Evolutionary conservation across 495 filamentous ascomycete genomes (phyloP), one percentile per base, ranked within the genome.

Genomic region (Neurospora tetrasperma): DNA sequence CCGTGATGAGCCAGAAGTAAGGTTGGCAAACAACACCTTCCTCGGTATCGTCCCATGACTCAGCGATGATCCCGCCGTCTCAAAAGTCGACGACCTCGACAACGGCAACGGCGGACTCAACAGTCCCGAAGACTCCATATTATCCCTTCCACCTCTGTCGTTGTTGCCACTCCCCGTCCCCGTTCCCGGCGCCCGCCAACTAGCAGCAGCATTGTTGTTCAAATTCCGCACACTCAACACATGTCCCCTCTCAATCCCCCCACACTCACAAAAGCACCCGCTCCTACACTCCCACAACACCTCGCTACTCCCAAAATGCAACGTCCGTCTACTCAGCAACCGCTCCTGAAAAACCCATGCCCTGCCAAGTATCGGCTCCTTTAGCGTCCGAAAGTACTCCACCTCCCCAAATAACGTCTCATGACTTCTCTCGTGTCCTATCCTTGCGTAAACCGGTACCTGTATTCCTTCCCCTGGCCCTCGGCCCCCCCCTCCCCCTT

Each of bases 311-410:
- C 76, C 75, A 44, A 79, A 82, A 23, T 78, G 71, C 8, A 83
- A 74, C 1, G 73, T 76, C 4, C 82, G 46, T 9, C 76, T 76
- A 4, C 79, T 76, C 27, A 83, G 71, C 10, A 78, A 71, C 0
- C 80, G 74, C 48, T 83, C 82, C 69, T 83, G 81, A 16, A 81
- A 79, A 0, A 79, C 80, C 82, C 82, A 83, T 0, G 76, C 81
- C 16, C 81, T 35, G 4, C 40, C 42, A 3, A 73, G 44, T 1
- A 83, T 71, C 14, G 74, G 74, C 31, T 76, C 74, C 70, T 72
- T 76, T 0, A 70, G 12, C 1, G 75, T 75, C 5, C 72, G 70
- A 2, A 71, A 72, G 39, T 71, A 75, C 3, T 70, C 74, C 35
- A 74, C 68, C 20, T 75, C 74, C 69, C 74, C 74, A 7, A 73